Evolutionary conservation across 164 flowering plant species (phyloP).

Genomic region (Liquidambar formosana): DNA sequence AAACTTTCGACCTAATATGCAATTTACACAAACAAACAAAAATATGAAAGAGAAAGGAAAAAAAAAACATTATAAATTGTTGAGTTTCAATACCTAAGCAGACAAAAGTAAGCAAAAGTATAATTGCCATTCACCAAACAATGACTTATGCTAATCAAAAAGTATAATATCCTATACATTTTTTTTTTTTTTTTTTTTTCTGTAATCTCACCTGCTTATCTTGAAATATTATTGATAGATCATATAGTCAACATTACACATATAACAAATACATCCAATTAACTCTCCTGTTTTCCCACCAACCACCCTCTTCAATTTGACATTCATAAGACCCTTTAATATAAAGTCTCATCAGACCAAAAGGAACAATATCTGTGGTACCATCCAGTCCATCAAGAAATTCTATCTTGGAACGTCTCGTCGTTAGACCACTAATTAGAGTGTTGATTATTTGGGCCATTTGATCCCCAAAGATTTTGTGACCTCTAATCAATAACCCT

Average conservation of each 20-base stretch:
- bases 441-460: background rate
- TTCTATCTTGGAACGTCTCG: background rate
- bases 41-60: too few species aligned
- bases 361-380: background rate
- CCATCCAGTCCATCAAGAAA: background rate
- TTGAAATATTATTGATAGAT: background rate
- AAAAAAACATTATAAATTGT: too few species aligned
- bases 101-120: background rate
- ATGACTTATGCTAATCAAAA: too few species aligned
- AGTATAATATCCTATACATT: background rate
- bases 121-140: background rate
- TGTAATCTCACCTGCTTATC: background rate
- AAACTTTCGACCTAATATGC: too few species aligned
- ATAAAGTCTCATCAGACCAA: conserved; percentile 3
- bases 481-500: background rate
- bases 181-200: too few species aligned
- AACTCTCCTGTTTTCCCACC: background rate
- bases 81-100: background rate
- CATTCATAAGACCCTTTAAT: background rate
- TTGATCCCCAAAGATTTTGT: background rate
- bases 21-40: too few species aligned
- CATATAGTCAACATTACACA: background rate
- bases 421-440: conserved; percentile 11
- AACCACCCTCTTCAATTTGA: background rate
- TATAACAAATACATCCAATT: background rate